These are phyloP conservation scores for Colletotrichum eleusines DNA, from an alignment of 2,329 filamentous ascomycete genomes.

Conservation along the genomic window DNA sequence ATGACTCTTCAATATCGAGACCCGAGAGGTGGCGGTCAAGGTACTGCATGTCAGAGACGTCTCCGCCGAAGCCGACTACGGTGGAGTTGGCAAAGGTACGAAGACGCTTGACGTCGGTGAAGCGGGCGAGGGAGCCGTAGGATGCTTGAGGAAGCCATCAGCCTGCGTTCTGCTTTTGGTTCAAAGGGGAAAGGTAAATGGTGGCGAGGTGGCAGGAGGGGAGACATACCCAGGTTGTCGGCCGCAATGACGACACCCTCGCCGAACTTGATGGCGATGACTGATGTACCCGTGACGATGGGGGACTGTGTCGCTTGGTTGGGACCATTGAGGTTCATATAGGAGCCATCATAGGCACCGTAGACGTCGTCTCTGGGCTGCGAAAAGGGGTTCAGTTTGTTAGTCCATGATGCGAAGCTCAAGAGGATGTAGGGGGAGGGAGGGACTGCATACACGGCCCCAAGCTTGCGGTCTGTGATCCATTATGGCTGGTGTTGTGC, in stretches of 20 bases:
- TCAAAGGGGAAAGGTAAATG: neutral
- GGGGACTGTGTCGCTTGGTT: constrained; percentile 91
- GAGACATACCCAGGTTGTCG: constrained; percentile 86
- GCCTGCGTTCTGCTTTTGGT: constrained; percentile 7
- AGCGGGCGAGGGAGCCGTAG: constrained; percentile 96
- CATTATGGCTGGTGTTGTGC: constrained; percentile 59
- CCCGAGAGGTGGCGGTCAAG: constrained; percentile 90
- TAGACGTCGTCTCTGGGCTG: constrained; percentile 98
- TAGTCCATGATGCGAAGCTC: constrained; percentile 39
- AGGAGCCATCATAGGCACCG: constrained; percentile 89
- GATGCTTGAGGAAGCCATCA: constrained; percentile 73
- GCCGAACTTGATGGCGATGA: constrained; percentile 94
- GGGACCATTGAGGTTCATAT: constrained; percentile 78
- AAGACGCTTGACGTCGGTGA: constrained; percentile 96
- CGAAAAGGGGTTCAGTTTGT: constrained; percentile 36
- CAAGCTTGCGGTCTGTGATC: constrained; percentile 80
- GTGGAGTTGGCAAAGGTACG: constrained; percentile 87
- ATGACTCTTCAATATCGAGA: constrained; percentile 90
- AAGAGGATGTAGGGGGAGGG: constrained; percentile 41
- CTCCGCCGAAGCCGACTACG: constrained; percentile 93
- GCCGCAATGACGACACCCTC: constrained; percentile 96
- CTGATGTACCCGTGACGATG: constrained; percentile 96
- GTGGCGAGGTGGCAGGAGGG: neutral
- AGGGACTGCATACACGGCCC: constrained; percentile 71
- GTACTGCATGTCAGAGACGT: constrained; percentile 99